Percentiles rank a stretch among this genome's conserved stretches.
Conservation (phyloP, 169 alveolate genomes). For the Babesia bovis region DNA sequence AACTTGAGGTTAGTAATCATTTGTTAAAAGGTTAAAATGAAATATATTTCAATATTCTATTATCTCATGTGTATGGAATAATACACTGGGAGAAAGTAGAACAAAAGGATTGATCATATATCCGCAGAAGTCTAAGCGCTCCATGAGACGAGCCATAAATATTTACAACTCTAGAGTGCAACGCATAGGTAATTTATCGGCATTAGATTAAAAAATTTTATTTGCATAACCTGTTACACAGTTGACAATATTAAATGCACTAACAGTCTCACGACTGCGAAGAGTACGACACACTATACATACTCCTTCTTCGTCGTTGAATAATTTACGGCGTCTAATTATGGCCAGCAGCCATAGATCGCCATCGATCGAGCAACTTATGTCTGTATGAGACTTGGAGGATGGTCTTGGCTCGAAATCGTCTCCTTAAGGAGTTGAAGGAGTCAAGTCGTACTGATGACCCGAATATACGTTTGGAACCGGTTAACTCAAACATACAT, state of each 20-base stretch:
- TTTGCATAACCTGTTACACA: no score
- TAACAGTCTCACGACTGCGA: conserved; percentile 19
- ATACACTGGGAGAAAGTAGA: no score
- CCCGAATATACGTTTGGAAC: conserved; percentile 68
- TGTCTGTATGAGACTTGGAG: conserved; percentile 1
- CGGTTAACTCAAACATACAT: conserved; percentile 31
- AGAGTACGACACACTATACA: conserved; percentile 31
- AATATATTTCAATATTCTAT: not conserved
- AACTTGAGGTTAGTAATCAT: conserved; percentile 20
- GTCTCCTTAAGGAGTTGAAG: conserved; percentile 76
- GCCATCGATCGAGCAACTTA: not conserved
- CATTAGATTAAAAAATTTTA: not conserved
- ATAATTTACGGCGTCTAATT: conserved; percentile 21
- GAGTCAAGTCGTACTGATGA: conserved; percentile 72
- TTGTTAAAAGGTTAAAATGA: not conserved
- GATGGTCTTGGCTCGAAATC: conserved; percentile 64
- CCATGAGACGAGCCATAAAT: conserved; percentile 2
- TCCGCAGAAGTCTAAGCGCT: conserved; percentile 17
- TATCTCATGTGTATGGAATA: no score
- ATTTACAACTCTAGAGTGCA: conserved; percentile 15
- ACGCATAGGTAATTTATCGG: conserved; percentile 17
- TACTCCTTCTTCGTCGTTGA: conserved; percentile 11
- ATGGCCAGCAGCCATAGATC: not conserved
- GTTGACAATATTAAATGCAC: not conserved
- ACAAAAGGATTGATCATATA: not conserved